Evolutionary conservation across 2,329 filamentous ascomycete species (phyloP), one percentile per base, ranked within the genome.

Genomic region (Pestalotiopsis sp.): DNA sequence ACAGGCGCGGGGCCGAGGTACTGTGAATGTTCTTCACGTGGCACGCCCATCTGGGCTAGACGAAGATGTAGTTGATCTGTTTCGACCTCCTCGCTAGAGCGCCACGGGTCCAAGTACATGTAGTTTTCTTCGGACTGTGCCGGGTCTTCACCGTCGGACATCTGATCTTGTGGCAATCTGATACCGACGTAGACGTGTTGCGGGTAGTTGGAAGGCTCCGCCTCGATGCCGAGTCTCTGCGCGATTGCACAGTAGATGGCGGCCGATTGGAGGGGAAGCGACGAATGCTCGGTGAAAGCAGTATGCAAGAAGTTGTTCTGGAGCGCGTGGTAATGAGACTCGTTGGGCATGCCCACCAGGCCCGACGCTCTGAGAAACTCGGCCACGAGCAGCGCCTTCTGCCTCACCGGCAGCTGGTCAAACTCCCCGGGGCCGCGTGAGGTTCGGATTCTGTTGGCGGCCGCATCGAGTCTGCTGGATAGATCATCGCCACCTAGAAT

Each of bases 181-280:
- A 92, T 83, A n/a, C 92, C 85, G 45, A 87, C 89, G 73, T 90
- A 86, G 41, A 92, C 89, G 75, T 92, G 90, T 72, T 87, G 87
- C 7, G 90, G 89, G 73, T 89, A 91, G 64, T 87, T 89, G 70
- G 89, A 91, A 12, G 89, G 89, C n/a, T 83, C 83, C 2, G 90
- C 90, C 72, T 88, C 82, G 27, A 92, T 78, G 9, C 86, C 87
- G 11, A 92, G 78, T 17, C 85, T 82, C 58, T 82, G 81, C 1
- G 89, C 89, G 17, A 92, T 78, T 41, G 86, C 86, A 77, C 90
- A 92, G 79, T 88, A 92, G 69, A 92, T 90, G n/a, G 85, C 86
- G 17, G 87, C 88, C 1, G 88, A 90, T 69, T 91, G 87, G 31
- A 92, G 80, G 0, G 90, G 90, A 2, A 92, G 79, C 4, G 89